phyloP scores from a whole-genome alignment of 2,329 filamentous ascomycete species.

The Alternaria alternata region DNA sequence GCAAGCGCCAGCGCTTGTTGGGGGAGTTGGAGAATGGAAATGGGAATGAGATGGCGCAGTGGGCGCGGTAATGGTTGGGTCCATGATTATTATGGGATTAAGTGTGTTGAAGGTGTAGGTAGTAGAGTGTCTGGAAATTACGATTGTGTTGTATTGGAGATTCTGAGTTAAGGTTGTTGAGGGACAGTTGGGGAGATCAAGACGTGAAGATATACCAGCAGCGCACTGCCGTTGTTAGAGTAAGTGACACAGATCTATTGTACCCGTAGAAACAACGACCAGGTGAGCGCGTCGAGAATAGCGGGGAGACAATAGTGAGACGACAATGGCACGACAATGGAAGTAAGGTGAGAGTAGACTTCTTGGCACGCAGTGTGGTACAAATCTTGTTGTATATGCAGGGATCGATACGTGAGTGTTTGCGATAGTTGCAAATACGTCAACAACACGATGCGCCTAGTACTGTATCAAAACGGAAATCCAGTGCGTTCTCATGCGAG shows the following conservation, averaged over 20 bases:
- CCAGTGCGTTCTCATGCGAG: not conserved
- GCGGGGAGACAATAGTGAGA: not conserved
- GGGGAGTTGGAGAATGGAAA: not conserved
- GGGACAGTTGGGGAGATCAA: not conserved
- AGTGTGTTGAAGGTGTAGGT: not conserved
- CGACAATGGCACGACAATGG: not conserved
- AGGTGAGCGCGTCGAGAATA: not conserved
- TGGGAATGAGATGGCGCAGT: not conserved
- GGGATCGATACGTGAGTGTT: not conserved
- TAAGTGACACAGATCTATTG: conserved; percentile 3
- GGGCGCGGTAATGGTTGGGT: not conserved
- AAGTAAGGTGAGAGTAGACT: not conserved
- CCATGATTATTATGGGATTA: not conserved
- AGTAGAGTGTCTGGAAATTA: not conserved
- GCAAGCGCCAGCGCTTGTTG: not conserved
- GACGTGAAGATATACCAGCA: not conserved
- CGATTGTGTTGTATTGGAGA: no score
- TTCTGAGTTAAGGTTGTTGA: not conserved
- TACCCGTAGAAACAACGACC: not conserved
- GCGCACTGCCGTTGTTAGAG: not conserved
- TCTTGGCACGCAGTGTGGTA: not conserved
- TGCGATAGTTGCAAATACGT: not conserved
- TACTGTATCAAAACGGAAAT: not conserved
- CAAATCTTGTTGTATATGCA: not conserved
- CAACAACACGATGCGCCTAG: not conserved